Conservation (phyloP, 345 rosid species). For the Dipteronia sinensis region DNA sequence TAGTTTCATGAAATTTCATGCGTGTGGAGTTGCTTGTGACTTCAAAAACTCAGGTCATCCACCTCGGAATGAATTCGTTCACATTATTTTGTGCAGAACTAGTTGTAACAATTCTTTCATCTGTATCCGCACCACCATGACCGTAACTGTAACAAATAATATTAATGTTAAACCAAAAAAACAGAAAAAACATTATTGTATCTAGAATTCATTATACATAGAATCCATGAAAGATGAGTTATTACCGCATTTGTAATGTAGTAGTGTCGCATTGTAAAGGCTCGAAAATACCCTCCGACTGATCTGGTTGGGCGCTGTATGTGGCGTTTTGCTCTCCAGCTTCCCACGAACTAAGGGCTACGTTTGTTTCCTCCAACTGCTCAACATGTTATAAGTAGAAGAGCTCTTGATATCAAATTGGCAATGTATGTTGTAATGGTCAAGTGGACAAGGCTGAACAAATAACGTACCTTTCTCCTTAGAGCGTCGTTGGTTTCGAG, state of each 20-base stretch:
- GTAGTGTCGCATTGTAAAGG: slow-evolving; percentile 13
- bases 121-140: slow-evolving; percentile 9
- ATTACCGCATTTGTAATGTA: slow-evolving; percentile 13
- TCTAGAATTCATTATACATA: too few relatives aligned
- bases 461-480: slow-evolving; percentile 27
- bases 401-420: not conserved
- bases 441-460: not conserved
- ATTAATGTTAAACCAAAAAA: too few relatives aligned
- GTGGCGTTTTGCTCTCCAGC: slow-evolving; percentile 11
- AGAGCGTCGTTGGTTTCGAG: slow-evolving; percentile 31
- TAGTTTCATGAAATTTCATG: too few relatives aligned
- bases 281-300: slow-evolving; percentile 1
- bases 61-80: slow-evolving; percentile 30
- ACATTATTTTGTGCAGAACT: slow-evolving; percentile 28
- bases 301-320: slow-evolving; percentile 13
- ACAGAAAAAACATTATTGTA: too few relatives aligned
- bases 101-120: slow-evolving; percentile 12
- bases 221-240: not conserved
- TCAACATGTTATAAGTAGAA: not conserved
- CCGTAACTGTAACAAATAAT: slow-evolving; percentile 19
- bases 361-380: slow-evolving; percentile 29
- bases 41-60: slow-evolving; percentile 33
- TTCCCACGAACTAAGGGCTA: slow-evolving; percentile 18
- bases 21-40: not conserved
- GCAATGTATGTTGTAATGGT: not conserved